Percentiles rank a stretch among this genome's conserved stretches.
Conservation (phyloP, 768 basidiomycete species). For the Phlebiopsis gigantea region DNA sequence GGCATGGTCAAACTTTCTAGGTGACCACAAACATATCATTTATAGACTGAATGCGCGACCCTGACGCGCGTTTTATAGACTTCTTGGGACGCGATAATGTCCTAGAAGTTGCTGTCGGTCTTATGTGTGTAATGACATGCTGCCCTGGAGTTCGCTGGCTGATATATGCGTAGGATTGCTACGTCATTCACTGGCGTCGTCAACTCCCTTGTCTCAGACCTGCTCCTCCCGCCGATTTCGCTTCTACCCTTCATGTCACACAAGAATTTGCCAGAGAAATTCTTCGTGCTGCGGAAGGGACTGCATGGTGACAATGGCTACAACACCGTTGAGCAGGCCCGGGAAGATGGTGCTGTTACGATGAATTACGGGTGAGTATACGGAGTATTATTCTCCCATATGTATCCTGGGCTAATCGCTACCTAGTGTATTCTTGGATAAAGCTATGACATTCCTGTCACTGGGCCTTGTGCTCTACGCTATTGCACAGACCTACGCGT, state of each 20-base stretch:
- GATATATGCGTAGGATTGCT: slow-evolving; percentile 22
- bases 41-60: not conserved
- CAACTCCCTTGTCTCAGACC: slow-evolving; percentile 38
- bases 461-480: slow-evolving; percentile 34
- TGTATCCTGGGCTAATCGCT: not conserved
- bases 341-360: slow-evolving; percentile 40
- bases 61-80: slow-evolving; percentile 1
- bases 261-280: slow-evolving; percentile 40
- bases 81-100: slow-evolving; percentile 36
- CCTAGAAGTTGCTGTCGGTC: slow-evolving; percentile 41
- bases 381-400: not conserved
- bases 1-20: slow-evolving; percentile 12
- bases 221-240: slow-evolving; percentile 36
- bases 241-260: slow-evolving; percentile 36
- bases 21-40: slow-evolving; percentile 1
- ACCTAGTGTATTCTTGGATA: slow-evolving; percentile 29
- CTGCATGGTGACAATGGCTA: slow-evolving; percentile 31
- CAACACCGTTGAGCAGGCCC: slow-evolving; percentile 39
- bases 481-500: slow-evolving; percentile 33
- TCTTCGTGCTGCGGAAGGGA: slow-evolving; percentile 28
- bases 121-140: slow-evolving; percentile 23
- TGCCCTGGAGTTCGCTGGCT: not conserved
- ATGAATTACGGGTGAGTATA: slow-evolving; percentile 25
- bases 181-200: slow-evolving; percentile 36
- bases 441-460: slow-evolving; percentile 33